Evolutionary conservation across 192 early-diverging fungal species (phyloP).

Genomic region (Chytriomyces sp.): DNA sequence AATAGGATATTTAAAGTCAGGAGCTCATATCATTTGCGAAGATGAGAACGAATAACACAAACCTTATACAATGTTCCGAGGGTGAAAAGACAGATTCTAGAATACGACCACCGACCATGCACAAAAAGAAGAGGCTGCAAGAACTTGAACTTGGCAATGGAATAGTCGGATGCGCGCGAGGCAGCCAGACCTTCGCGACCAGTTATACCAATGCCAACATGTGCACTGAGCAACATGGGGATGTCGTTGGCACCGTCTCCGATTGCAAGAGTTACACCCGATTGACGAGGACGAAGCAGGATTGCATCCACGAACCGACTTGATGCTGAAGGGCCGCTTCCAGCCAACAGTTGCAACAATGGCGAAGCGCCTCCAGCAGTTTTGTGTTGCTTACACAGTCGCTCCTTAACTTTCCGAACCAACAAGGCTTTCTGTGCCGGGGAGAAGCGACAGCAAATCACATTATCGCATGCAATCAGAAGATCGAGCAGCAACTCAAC

Average conservation of each 20-base stretch:
- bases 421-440: constrained; percentile 89
- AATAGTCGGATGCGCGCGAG: constrained; percentile 83
- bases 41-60: background rate
- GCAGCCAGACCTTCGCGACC: constrained; percentile 89
- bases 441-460: constrained; percentile 89
- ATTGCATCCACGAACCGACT: background rate
- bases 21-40: background rate
- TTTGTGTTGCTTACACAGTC: constrained; percentile 12
- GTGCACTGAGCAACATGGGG: constrained; percentile 92
- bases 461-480: constrained; percentile 73
- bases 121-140: constrained; percentile 79
- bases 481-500: constrained; percentile 65
- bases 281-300: constrained; percentile 32
- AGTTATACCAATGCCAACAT: constrained; percentile 90
- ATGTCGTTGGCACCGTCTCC: constrained; percentile 96
- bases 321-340: background rate
- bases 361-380: background rate
- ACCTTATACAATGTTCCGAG: constrained; percentile 85
- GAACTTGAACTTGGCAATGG: constrained; percentile 88
- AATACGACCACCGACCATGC: constrained; percentile 95
- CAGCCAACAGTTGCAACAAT: background rate
- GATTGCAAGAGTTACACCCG: constrained; percentile 79
- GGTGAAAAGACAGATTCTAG: constrained; percentile 52
- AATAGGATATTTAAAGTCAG: constrained; percentile 22
- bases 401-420: constrained; percentile 52